Base-by-base conservation (phyloP, 768 basidiomycete genomes). In the Galerina sulciceps region DNA sequence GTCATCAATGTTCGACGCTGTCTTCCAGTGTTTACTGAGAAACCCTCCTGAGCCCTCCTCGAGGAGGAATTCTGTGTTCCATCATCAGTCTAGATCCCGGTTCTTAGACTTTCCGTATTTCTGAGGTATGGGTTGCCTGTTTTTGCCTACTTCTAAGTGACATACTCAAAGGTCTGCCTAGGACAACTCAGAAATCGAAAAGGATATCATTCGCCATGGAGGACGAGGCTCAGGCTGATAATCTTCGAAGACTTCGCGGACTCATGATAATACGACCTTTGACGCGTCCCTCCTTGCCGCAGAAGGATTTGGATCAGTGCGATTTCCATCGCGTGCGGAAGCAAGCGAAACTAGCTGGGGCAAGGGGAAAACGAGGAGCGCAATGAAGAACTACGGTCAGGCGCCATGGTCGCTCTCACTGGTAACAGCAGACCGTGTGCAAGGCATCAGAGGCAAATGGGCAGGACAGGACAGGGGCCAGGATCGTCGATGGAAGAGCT, bases 151-250 rank as follows among this genome's bases (percentile, higher is more conserved):
- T n/a, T n/a, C n/a, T n/a, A n/a, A n/a, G 62, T 55, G 55, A 60
- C 53, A 51, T 70, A 74, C 15, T 71, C 74, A n/a, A n/a, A n/a
- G n/a, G n/a, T n/a, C n/a, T 11, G 70, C 73, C 17, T 74, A 75
- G 34, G 79, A 80, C 9, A 83, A 85, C 76, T 77, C 77, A 0
- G 81, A 83, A 40, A 74, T 88, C 3, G 89, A 91, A 91, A 57
- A 80, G 85, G 89, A 88, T 57, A 79, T 90, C n/a, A 82, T n/a
- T 85, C 14, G 83, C 79, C 36, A 91, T 91, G 88, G 82, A 89
- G 51, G 82, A 85, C 36, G 89, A 92, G 71, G 80, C 85, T 0
- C 86, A 89, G 62, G 71, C 77, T 55, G n/a, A n/a, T n/a, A n/a
- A n/a, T n/a, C 76, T 91, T 43, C 82, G 88, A 20, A 81, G 83